Evolutionary conservation across 129 eudicot species (phyloP).

Genomic region (Lactuca saligna): DNA sequence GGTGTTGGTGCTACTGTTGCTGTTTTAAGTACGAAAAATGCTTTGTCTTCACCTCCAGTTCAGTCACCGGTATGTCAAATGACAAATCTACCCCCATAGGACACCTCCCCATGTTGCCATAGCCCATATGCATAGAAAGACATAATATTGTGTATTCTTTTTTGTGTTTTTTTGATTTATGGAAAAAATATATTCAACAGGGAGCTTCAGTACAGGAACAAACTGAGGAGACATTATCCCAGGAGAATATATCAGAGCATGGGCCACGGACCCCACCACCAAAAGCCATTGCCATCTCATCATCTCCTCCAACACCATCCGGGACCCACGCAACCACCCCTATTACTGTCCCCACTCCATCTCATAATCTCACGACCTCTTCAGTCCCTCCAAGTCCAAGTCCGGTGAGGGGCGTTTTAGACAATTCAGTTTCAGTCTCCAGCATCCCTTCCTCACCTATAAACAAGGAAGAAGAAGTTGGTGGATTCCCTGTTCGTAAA

Average conservation of each 20-base stretch:
- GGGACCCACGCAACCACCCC: conserved; percentile 51
- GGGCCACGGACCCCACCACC: conserved; percentile 77
- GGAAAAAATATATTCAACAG: conserved; percentile 34
- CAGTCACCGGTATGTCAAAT: conserved; percentile 72
- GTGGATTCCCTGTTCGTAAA: conserved; percentile 65
- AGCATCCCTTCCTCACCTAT: conserved; percentile 51
- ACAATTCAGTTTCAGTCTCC: conserved; percentile 40
- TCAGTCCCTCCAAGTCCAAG: conserved; percentile 41
- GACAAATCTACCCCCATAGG: conserved; percentile 25
- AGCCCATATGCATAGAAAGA: not conserved
- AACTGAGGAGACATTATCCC: conserved; percentile 57
- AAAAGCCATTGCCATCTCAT: conserved; percentile 46
- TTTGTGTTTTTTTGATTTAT: not conserved
- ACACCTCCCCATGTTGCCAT: not conserved
- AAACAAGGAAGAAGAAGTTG: conserved; percentile 66
- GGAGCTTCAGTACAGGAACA: conserved; percentile 62
- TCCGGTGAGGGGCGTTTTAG: conserved; percentile 44
- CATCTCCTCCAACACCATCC: conserved; percentile 64
- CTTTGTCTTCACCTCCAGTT: conserved; percentile 57
- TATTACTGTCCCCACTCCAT: conserved; percentile 28
- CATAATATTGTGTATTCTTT: too few species aligned
- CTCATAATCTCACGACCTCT: conserved; percentile 31
- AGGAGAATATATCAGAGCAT: conserved; percentile 61
- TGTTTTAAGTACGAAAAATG: conserved; percentile 68
- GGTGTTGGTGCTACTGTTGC: conserved; percentile 72